These are phyloP conservation scores for Fagus sylvatica DNA, from an alignment of 306 rosid species.

Conservation along the genomic window DNA sequence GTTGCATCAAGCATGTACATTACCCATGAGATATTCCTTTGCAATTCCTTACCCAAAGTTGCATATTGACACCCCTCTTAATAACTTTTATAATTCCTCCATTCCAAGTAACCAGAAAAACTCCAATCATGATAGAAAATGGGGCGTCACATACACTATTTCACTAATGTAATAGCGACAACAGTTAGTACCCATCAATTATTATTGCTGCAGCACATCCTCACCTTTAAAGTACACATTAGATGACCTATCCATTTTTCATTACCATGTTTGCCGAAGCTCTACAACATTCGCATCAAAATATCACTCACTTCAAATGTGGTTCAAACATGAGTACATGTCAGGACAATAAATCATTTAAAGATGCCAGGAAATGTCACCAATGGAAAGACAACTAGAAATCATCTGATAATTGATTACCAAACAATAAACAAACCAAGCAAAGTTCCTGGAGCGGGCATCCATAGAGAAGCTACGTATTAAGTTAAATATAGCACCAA, in stretches of 20 bases:
- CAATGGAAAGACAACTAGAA: neutral
- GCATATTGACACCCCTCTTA: neutral
- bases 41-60: neutral
- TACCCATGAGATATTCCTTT: too few species aligned
- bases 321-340: neutral
- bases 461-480: neutral
- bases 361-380: neutral
- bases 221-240: neutral
- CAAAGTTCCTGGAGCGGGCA: neutral
- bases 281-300: neutral
- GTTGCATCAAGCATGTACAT: too few species aligned
- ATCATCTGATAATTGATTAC: neutral
- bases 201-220: neutral
- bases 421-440: neutral
- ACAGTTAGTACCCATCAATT: neutral
- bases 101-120: too few species aligned
- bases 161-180: neutral
- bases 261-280: neutral
- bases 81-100: neutral
- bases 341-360: neutral
- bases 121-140: too few species aligned
- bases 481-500: neutral
- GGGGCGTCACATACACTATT: neutral
- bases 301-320: neutral
- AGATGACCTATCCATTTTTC: neutral